phyloP scores from a whole-genome alignment of 2,329 filamentous ascomycete species.

The Aulographum hederae region DNA sequence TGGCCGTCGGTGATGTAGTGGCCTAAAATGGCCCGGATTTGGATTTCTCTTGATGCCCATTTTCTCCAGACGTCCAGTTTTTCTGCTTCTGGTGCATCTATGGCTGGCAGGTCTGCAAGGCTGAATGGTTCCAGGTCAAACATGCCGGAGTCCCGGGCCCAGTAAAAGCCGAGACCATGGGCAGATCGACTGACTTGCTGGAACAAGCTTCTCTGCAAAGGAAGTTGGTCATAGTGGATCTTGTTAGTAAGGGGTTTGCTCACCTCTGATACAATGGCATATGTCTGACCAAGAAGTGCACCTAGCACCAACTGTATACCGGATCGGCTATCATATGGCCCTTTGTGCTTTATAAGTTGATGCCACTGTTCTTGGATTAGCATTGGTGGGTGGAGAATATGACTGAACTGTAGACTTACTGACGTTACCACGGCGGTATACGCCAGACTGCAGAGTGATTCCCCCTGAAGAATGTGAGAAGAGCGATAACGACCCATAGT shows the following conservation, averaged over 20 bases:
- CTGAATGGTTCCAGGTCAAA: conserved; percentile 20
- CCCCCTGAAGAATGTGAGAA: no score
- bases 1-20: conserved; percentile 27
- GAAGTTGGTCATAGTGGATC: no score
- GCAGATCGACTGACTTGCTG: conserved; percentile 25
- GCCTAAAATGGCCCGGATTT: conserved; percentile 24
- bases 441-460: conserved; percentile 25
- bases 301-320: conserved; percentile 26
- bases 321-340: conserved; percentile 23
- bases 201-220: conserved; percentile 22
- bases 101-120: conserved; percentile 17
- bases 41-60: conserved; percentile 26
- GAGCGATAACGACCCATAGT: no score
- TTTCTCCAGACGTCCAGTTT: conserved; percentile 23
- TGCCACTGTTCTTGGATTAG: no score
- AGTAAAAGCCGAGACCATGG: conserved; percentile 25
- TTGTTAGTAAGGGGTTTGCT: no score
- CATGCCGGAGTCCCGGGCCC: conserved; percentile 27
- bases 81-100: conserved; percentile 12
- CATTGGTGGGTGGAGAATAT: no score
- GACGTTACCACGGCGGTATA: conserved; percentile 27
- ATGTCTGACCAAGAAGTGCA: conserved; percentile 24
- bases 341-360: conserved; percentile 22
- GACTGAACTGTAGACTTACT: no score
- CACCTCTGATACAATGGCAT: no score